Base-by-base conservation (phyloP, 768 basidiomycete species). In the Wakefieldia striispora region DNA sequence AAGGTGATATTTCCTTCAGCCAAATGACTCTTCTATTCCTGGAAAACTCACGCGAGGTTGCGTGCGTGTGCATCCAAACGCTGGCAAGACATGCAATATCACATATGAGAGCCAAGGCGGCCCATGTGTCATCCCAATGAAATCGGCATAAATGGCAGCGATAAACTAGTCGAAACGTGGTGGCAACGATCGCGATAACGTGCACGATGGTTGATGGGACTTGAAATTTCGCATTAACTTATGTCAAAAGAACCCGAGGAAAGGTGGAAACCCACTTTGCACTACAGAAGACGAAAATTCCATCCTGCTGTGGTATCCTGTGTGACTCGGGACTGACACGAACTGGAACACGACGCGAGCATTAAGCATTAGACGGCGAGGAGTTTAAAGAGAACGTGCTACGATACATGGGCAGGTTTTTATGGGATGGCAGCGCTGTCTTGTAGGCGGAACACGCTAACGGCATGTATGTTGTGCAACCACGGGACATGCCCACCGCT, bases 71-170 rank as follows among this genome's bases (percentile, higher is more conserved):
- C 20, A 55, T 54, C 64, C 65, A 67, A 12, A 62, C 7, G 39
- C 55, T 47, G 23, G 38, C 38, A 7, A 65, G 48, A 46, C 60
- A 65, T 10, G 8, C 39, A 7, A 63, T 39, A 33, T 59, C 63
- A 34, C 40, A 58, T 40, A 60, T 14, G 29, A 65, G 63, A 7
- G 64, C 63, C 29, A 56, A 8, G 2, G 48, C 42, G 6, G 64
- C 64, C 64, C 64, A 67, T 27, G 50, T 36, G 29, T 65, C 64
- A 20, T 65, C 64, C 64, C 64, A 67, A 51, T 58, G 55, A 47
- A 63, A 58, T 21, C 23, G 55, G 14, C 49, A 46, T 23, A 55
- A 43, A 35, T 29, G 36, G 45, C 51, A 60, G 36, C 65, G 65
- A 37, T 67, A 55, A 14, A 49, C 19, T 7, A 65, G 49, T 37